phyloP scores from a whole-genome alignment of 139 green algal genomes.

The Auxenochlorella protothecoides region DNA sequence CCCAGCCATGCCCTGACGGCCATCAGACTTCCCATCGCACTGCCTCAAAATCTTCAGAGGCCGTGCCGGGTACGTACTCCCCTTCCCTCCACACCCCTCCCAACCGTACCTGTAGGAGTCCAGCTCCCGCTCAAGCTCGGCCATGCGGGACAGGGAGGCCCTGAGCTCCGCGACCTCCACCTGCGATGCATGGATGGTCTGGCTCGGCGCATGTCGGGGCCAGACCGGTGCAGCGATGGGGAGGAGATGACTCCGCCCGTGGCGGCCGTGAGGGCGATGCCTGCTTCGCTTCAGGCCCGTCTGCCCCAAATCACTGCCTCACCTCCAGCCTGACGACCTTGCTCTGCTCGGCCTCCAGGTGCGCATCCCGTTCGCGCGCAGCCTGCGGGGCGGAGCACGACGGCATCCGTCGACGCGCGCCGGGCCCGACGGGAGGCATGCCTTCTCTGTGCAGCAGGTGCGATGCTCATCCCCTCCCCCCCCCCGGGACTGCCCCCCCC shows the following conservation, averaged over 20 bases:
- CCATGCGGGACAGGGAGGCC: constrained; percentile 16
- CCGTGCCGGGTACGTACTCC: too few relatives aligned
- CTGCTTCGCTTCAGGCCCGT: background rate
- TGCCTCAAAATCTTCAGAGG: too few relatives aligned
- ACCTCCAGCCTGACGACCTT: constrained; percentile 45
- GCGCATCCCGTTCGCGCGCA: constrained; percentile 12
- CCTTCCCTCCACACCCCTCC: too few relatives aligned
- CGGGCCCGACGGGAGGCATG: background rate
- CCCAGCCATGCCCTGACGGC: background rate
- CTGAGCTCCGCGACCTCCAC: constrained; percentile 36
- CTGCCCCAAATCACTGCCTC: background rate
- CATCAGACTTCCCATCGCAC: background rate
- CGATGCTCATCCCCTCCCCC: background rate
- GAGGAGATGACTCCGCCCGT: too few relatives aligned
- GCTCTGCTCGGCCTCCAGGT: constrained; percentile 33
- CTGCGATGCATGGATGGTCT: background rate
- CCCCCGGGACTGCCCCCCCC: constrained; percentile 8
- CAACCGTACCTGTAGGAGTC: constrained; percentile 9
- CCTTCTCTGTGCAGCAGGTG: too few relatives aligned
- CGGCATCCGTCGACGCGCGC: background rate
- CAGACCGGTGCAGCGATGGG: too few relatives aligned
- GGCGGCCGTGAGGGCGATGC: too few relatives aligned
- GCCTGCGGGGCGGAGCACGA: constrained; percentile 1
- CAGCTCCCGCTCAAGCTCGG: constrained; percentile 41
- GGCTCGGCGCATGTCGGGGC: background rate